These are phyloP conservation scores for Cladosporium sp. DNA, from an alignment of 2,329 filamentous ascomycete species.

Conservation along the genomic window DNA sequence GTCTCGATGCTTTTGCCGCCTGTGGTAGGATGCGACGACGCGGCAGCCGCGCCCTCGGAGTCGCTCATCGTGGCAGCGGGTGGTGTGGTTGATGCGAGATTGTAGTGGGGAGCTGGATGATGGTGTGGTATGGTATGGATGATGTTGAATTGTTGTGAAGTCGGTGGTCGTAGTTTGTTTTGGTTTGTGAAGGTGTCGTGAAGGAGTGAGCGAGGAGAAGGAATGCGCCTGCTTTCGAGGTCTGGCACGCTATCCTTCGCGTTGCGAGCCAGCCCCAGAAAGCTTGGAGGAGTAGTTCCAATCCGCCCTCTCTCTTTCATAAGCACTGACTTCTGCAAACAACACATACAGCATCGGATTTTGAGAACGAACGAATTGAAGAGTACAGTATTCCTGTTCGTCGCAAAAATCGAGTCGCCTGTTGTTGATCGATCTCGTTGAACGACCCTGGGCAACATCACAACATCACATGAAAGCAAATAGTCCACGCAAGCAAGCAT, in stretches of 20 bases:
- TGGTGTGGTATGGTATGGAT: background rate
- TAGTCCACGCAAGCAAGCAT: background rate
- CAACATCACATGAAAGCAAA: background rate
- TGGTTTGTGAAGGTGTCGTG: background rate
- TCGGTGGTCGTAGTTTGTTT: no score
- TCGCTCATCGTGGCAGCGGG: slow-evolving; percentile 28
- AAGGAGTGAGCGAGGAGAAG: background rate
- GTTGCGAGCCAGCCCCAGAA: background rate
- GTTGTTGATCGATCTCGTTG: no score
- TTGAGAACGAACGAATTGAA: no score
- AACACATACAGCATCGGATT: no score
- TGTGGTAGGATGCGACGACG: slow-evolving; percentile 21
- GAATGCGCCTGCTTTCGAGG: background rate
- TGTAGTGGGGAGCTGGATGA: background rate
- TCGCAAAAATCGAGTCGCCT: no score
- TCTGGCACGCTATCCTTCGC: background rate
- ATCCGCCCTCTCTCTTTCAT: background rate
- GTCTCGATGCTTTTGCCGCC: slow-evolving; percentile 24
- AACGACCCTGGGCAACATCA: no score
- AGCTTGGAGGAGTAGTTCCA: slow-evolving; percentile 3
- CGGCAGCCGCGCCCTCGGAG: slow-evolving; percentile 31
- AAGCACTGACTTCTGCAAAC: background rate
- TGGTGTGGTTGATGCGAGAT: background rate
- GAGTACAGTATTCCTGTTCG: no score
- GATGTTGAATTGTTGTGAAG: no score